A percentile compares a stretch with the other conserved stretches of the same genome.
These are phyloP conservation scores for Fennellomyces sp. DNA, from an alignment of 371 early-diverging fungal species.

Conservation along the genomic window DNA sequence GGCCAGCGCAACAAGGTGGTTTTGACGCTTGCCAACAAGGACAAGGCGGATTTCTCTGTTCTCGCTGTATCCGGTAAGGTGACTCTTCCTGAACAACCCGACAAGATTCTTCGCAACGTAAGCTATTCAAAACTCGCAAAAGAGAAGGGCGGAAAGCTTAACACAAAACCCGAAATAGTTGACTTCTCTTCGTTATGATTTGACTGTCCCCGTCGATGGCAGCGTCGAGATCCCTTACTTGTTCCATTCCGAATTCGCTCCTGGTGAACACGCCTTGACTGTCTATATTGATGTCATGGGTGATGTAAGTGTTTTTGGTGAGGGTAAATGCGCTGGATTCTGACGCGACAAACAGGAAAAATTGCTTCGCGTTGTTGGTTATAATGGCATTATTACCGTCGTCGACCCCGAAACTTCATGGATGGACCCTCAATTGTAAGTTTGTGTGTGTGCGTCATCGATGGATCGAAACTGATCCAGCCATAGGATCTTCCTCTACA, in stretches of 20 bases:
- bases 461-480: not conserved
- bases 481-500: constrained; percentile 42
- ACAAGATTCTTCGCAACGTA: constrained; percentile 47
- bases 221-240: constrained; percentile 40
- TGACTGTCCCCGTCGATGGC: constrained; percentile 29
- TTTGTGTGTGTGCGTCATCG: not conserved
- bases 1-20: constrained; percentile 50
- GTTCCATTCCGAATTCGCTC: constrained; percentile 51
- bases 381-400: constrained; percentile 45
- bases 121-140: too few relatives aligned
- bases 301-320: constrained; percentile 32
- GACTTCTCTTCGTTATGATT: constrained; percentile 44
- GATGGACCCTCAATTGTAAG: constrained; percentile 54
- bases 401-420: constrained; percentile 47
- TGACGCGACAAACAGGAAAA: constrained; percentile 24
- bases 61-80: constrained; percentile 46
- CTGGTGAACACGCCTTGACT: constrained; percentile 45
- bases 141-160: too few relatives aligned
- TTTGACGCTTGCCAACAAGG: constrained; percentile 45
- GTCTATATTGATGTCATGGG: constrained; percentile 44
- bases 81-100: constrained; percentile 29
- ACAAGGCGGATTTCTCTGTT: constrained; percentile 35
- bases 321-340: not conserved
- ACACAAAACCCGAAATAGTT: constrained; percentile 25
- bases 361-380: constrained; percentile 43